These are phyloP conservation scores for Dothidotthia symphoricarpi DNA, from an alignment of 2,329 filamentous ascomycete species.

Conservation along the genomic window DNA sequence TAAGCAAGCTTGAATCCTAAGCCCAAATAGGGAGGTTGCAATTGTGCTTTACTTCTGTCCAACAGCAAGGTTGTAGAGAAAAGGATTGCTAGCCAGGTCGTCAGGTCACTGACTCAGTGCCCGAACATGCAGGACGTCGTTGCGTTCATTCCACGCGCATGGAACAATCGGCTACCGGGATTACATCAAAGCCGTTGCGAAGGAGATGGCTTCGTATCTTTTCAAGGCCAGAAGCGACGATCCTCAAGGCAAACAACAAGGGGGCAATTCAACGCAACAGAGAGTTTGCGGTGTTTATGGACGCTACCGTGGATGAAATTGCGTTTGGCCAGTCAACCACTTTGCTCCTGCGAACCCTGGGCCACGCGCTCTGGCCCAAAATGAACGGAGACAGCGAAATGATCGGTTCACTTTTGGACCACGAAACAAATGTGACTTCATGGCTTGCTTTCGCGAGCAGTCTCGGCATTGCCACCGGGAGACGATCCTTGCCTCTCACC, in stretches of 20 bases:
- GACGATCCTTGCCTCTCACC: not conserved
- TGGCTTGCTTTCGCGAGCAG: not conserved
- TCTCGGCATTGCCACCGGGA: not conserved
- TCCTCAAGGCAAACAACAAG: not conserved
- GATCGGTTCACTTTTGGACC: not conserved
- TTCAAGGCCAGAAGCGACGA: not conserved
- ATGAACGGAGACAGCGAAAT: not conserved
- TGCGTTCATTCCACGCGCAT: not conserved
- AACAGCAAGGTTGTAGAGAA: not conserved
- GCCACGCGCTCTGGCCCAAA: not conserved
- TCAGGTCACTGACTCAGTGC: not conserved
- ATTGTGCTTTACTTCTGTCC: not conserved
- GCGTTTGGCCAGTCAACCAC: not conserved
- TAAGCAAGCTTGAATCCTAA: not conserved
- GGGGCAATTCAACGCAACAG: not conserved
- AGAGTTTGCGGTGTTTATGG: not conserved
- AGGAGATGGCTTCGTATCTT: not conserved
- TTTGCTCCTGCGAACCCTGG: not conserved
- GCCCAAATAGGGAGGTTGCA: not conserved
- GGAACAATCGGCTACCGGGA: not conserved
- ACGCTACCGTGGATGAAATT: not conserved
- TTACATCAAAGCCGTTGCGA: not conserved
- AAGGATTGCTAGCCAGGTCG: not conserved
- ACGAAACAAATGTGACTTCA: not conserved
- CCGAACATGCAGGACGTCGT: not conserved